phyloP scores from a whole-genome alignment of 257 asterid species.

The Solanum neorickii region DNA sequence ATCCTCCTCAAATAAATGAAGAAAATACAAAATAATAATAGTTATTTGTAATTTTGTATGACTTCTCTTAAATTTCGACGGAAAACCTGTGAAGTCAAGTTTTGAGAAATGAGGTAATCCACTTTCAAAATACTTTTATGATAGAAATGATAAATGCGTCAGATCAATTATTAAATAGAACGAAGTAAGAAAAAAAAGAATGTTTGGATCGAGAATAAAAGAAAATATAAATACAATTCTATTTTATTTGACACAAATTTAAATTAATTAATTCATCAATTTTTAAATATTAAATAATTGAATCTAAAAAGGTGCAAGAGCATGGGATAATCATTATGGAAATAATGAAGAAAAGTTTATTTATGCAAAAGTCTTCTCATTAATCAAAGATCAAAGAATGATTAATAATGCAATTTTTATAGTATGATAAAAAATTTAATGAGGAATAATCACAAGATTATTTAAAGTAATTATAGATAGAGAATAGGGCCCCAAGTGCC shows the following conservation, averaged over 20 bases:
- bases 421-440: neutral
- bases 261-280: neutral
- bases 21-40: neutral
- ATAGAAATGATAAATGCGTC: neutral
- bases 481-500: neutral
- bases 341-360: neutral
- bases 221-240: neutral
- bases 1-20: neutral
- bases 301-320: neutral
- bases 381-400: neutral
- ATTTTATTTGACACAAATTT: rapidly evolving
- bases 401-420: neutral
- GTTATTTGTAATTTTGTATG: neutral
- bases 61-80: neutral
- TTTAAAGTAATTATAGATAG: neutral
- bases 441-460: neutral
- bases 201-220: no score
- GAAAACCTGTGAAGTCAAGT: neutral
- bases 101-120: neutral
- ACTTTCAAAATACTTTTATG: neutral
- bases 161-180: neutral
- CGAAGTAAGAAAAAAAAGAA: neutral
- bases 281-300: neutral
- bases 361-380: neutral
- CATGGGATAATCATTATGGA: neutral